Percentiles rank a stretch among this genome's conserved stretches.
Conservation (phyloP, 768 basidiomycete genomes). For the Leccinum rimulosum region DNA sequence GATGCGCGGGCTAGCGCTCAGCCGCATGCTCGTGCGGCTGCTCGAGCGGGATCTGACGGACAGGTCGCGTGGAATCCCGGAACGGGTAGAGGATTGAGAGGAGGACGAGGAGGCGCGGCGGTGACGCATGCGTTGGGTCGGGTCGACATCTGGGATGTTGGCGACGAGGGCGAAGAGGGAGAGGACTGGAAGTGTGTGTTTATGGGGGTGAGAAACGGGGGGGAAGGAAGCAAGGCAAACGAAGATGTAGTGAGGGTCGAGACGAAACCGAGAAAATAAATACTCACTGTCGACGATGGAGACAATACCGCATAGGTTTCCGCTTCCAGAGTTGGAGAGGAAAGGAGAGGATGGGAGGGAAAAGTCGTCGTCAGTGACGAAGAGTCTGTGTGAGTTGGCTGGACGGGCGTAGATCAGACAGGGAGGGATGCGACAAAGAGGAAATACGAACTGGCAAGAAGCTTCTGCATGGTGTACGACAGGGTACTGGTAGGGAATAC, state of each 20-base stretch:
- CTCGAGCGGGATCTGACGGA: constrained; percentile 40
- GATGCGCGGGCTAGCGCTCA: constrained; percentile 33
- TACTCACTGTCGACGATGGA: constrained; percentile 77
- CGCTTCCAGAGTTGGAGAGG: constrained; percentile 33
- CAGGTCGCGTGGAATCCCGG: constrained; percentile 37
- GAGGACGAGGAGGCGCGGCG: constrained; percentile 76
- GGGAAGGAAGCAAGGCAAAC: not conserved
- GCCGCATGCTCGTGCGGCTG: constrained; percentile 39
- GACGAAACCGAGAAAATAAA: not conserved
- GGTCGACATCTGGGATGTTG: constrained; percentile 72
- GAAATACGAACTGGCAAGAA: constrained; percentile 68
- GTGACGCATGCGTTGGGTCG: constrained; percentile 74
- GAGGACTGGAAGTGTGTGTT: constrained; percentile 46
- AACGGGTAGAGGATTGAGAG: constrained; percentile 46
- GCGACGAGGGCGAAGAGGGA: constrained; percentile 77
- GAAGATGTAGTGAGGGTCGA: not conserved
- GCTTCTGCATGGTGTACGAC: constrained; percentile 72
- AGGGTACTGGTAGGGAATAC: constrained; percentile 63
- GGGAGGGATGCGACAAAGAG: not conserved
- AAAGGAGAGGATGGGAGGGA: constrained; percentile 48
- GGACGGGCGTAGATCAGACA: constrained; percentile 1
- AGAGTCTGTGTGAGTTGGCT: constrained; percentile 81
- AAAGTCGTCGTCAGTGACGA: constrained; percentile 63
- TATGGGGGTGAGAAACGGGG: not conserved
- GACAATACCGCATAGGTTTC: constrained; percentile 68